Base-by-base conservation (phyloP, 495 filamentous ascomycete species). In the Neurospora pannonica region DNA sequence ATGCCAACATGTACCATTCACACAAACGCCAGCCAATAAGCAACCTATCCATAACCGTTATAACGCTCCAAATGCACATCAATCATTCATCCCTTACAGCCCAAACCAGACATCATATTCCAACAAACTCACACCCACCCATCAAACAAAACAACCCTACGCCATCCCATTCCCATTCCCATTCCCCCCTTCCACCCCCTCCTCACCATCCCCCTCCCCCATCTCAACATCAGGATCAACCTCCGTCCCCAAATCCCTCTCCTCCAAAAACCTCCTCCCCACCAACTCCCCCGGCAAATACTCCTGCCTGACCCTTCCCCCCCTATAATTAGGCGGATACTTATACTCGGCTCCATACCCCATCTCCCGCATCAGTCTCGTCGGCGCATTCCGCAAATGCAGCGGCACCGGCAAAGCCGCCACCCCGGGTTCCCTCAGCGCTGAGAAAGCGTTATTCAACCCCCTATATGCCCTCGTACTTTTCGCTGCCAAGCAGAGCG, bases 291-390 rank as follows among this genome's bases (percentile, higher is more conserved):
- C 90, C 0, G 96, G 96, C 19, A 99, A 81, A 84, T 99, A 99
- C 69, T 96, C 92, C 82, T 99, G 96, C 77, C 85, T 87, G 21
- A 98, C 94, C 78, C 85, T 89, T n/a, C 96, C 96, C 75, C 94
- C 90, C 76, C 86, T 82, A 79, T 93, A 99, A 77, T 94, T 91
- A 1, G 96, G 96, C 78, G 97, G 97, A 81, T 99, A 99, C 79
- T 99, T 99, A 80, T 99, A 99, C 80, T 93, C 94, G 71, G 87
- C 90, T 11, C 96, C 96, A 76, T 93, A 94, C 2, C 93, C 95
- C 70, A 98, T 82, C 78, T 98, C 95, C 76, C 93, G 92, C 96
- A 99, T 97, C 77, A 98, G 78, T 77, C 89, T 88, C 8, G 96
- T 98, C 2, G 95, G 94, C 10, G 95, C 95, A 81, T 98, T 98